Base-by-base conservation (phyloP, 2,329 filamentous ascomycete species). In the Bretziella fagacearum region DNA sequence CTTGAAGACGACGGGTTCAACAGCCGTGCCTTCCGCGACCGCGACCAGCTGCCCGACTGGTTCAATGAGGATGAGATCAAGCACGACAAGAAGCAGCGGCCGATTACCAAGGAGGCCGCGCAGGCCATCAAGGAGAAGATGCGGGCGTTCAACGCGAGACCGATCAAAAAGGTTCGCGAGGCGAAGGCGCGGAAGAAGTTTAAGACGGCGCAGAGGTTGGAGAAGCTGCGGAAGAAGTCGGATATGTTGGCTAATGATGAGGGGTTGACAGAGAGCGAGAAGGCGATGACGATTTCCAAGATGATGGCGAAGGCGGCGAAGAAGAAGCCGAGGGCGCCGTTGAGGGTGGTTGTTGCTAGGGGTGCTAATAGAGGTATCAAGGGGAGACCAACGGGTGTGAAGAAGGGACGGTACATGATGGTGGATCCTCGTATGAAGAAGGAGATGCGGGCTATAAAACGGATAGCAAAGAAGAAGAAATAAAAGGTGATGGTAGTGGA, bases 121-220 rank as follows among this genome's bases (percentile, higher is more conserved):
- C 71, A 76, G 11, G 91, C 91, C 2, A 95, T 98, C 67, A 87
- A 91, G 62, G 89, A 95, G 58, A 98, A 98, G 65, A 61, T 83
- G 59, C 81, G 89, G 26, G 87, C 91, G 0, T 74, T 93, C 56
- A 96, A 98, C 60, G 91, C 89, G 6, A 78, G 91, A 26, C 91
- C 91, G 1, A 96, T 96, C 74, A 98, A 98, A 73, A 98, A 98
- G 70, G 91, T 98, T 26, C 81, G 84, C 55, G 91, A 98, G 65
- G 91, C 91, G 20, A 87, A 93, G 65, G 89, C 87, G 29, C 74
- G 91, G 51, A 98, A 98, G 78, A 96, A 95, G 68, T 81, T 94
- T 64, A 93, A 93, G 73, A 79, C 87, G 6, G 89, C 85, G 1
- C 84, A 93, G 63, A 74, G 76, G 49, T 65, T 98, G 25, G 91